phyloP scores from a whole-genome alignment of 1,284 basidiomycete species.

The Omphalotus olearius region DNA sequence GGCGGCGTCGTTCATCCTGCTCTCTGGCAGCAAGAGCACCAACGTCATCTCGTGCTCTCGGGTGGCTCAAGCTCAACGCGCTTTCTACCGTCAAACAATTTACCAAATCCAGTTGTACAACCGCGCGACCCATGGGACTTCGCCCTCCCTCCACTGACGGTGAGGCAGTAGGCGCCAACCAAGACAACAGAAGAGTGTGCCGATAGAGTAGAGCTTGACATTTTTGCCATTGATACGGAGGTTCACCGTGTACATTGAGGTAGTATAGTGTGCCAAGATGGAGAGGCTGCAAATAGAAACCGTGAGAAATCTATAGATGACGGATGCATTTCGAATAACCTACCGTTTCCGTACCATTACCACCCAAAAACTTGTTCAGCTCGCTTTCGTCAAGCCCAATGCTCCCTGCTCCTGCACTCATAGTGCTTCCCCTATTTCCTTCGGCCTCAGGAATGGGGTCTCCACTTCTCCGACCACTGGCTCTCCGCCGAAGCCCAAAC shows the following conservation, averaged over 20 bases:
- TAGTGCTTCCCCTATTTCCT: slow-evolving; percentile 23
- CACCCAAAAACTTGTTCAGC: slow-evolving; percentile 27
- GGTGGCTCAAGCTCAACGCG: slow-evolving; percentile 74
- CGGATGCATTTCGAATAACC: slow-evolving; percentile 17
- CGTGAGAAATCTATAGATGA: slow-evolving; percentile 6
- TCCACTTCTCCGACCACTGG: slow-evolving; percentile 39
- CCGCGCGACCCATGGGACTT: slow-evolving; percentile 51
- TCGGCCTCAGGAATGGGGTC: slow-evolving; percentile 2
- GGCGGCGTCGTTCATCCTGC: slow-evolving; percentile 37
- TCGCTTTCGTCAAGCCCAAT: slow-evolving; percentile 37
- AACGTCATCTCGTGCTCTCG: slow-evolving; percentile 75
- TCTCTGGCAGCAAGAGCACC: slow-evolving; percentile 74
- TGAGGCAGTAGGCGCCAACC: slow-evolving; percentile 70
- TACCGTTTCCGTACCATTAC: slow-evolving; percentile 28
- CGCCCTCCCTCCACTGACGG: slow-evolving; percentile 2
- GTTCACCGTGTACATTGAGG: slow-evolving; percentile 78
- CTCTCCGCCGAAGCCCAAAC: slow-evolving; percentile 60
- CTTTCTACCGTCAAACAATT: slow-evolving; percentile 82
- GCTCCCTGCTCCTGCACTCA: slow-evolving; percentile 25
- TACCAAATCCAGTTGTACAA: slow-evolving; percentile 78
- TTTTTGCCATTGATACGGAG: slow-evolving; percentile 79
- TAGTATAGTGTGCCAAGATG: slow-evolving; percentile 85
- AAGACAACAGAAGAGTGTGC: slow-evolving; percentile 75
- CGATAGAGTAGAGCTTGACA: slow-evolving; percentile 82
- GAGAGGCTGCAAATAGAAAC: slow-evolving; percentile 52